Conservation (phyloP, 2,329 filamentous ascomycete species). For the Ascocoryne sarcoides region DNA sequence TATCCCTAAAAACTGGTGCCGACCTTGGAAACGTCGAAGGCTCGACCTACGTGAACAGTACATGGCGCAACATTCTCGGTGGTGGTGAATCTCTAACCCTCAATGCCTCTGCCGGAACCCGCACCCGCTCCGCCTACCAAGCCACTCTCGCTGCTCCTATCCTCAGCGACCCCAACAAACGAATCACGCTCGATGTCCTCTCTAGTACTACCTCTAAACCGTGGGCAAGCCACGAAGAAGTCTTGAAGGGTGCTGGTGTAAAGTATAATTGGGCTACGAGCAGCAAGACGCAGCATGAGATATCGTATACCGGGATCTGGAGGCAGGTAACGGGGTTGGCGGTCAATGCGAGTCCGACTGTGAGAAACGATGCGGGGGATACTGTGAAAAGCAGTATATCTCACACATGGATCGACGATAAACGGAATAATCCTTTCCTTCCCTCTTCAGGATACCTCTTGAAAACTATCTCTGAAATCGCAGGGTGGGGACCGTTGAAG, state of each 20-base stretch:
- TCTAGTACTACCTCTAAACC: slow-evolving; percentile 79
- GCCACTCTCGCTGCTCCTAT: slow-evolving; percentile 77
- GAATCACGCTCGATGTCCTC: slow-evolving; percentile 70
- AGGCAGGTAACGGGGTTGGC: slow-evolving; percentile 77
- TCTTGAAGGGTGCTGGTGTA: slow-evolving; percentile 65
- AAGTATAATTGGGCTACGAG: slow-evolving; percentile 67
- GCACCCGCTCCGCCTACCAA: slow-evolving; percentile 86
- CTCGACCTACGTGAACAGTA: slow-evolving; percentile 79
- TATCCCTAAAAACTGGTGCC: slow-evolving; percentile 88
- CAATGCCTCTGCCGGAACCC: slow-evolving; percentile 80
- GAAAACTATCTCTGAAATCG: slow-evolving; percentile 72
- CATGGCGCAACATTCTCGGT: slow-evolving; percentile 88
- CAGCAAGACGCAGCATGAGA: slow-evolving; percentile 60
- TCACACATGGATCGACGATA: slow-evolving; percentile 72
- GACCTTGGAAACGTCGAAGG: slow-evolving; percentile 91
- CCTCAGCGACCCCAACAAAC: slow-evolving; percentile 72
- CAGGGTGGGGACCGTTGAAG: slow-evolving; percentile 71
- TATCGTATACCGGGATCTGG: slow-evolving; percentile 78
- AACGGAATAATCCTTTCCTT: slow-evolving; percentile 75
- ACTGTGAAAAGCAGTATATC: slow-evolving; percentile 80
- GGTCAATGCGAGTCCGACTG: slow-evolving; percentile 66
- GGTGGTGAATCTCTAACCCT: slow-evolving; percentile 84
- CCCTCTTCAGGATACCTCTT: slow-evolving; percentile 75
- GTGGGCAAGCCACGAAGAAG: slow-evolving; percentile 92
- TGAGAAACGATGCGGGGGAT: slow-evolving; percentile 81